These are phyloP conservation scores for Sarocladium oryzae DNA, from an alignment of 2,329 filamentous ascomycete species.

Conservation along the genomic window DNA sequence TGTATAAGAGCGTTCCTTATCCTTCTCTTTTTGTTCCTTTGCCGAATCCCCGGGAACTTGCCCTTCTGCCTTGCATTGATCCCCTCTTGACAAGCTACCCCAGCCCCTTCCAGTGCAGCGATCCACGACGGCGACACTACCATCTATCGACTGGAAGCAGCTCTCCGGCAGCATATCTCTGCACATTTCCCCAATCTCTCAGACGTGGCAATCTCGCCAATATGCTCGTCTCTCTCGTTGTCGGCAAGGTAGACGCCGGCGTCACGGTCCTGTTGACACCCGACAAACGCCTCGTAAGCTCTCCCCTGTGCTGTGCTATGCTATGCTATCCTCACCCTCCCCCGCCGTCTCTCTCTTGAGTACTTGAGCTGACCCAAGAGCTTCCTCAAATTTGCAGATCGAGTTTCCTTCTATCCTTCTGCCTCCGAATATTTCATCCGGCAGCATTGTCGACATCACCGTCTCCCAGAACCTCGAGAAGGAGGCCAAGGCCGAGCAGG, in stretches of 20 bases:
- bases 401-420: conserved; percentile 98
- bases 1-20: neutral
- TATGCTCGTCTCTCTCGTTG: conserved; percentile 96
- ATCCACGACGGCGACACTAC: neutral
- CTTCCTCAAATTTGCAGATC: conserved; percentile 53
- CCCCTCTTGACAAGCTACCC: neutral
- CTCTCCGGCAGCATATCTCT: neutral
- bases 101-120: neutral
- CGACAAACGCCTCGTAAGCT: conserved; percentile 85
- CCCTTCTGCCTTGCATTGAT: no score
- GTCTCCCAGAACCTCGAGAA: conserved; percentile 80
- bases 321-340: neutral
- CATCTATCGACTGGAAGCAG: no score
- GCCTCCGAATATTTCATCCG: conserved; percentile 88
- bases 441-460: conserved; percentile 96
- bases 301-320: no score
- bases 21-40: no score
- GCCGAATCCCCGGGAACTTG: no score
- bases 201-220: conserved; percentile 19
- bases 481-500: conserved; percentile 65
- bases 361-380: neutral
- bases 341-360: neutral
- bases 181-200: neutral
- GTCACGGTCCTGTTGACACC: conserved; percentile 94
- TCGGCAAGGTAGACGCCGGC: conserved; percentile 98